These are phyloP conservation scores for Cardamine chenopodiifolia DNA, from an alignment of 345 rosid species.

Conservation along the genomic window DNA sequence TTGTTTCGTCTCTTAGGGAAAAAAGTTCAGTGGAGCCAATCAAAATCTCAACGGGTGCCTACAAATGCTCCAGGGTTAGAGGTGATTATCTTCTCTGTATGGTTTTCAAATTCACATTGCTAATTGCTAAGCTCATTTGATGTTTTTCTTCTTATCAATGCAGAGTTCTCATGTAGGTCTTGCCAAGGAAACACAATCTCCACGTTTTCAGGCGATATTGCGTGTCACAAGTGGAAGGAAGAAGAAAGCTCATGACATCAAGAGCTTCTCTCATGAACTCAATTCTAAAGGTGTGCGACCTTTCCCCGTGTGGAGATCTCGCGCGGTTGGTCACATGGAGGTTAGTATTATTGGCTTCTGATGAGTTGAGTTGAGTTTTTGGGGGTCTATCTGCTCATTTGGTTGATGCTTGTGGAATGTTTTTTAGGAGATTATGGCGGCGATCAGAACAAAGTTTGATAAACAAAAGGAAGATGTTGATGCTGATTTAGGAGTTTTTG, in stretches of 20 bases:
- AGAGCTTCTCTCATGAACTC: slow-evolving; percentile 97
- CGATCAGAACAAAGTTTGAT: slow-evolving; percentile 80
- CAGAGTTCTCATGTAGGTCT: slow-evolving; percentile 68
- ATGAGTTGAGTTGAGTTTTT: slow-evolving; percentile 5
- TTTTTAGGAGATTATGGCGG: slow-evolving; percentile 79
- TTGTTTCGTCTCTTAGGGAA: slow-evolving; percentile 48
- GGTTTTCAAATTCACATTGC: slow-evolving; percentile 7
- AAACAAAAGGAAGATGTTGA: slow-evolving; percentile 90
- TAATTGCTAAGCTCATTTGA: neutral
- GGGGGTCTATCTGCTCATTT: neutral
- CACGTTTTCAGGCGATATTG: slow-evolving; percentile 81
- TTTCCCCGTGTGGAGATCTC: slow-evolving; percentile 86
- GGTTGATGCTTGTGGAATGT: neutral
- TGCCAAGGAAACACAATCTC: slow-evolving; percentile 83
- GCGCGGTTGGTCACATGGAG: slow-evolving; percentile 92
- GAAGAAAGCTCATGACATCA: slow-evolving; percentile 77
- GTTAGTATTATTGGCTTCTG: slow-evolving; percentile 39
- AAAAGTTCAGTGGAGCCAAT: slow-evolving; percentile 61
- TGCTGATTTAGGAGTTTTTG: slow-evolving; percentile 85
- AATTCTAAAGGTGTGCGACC: slow-evolving; percentile 96
- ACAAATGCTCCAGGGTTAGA: slow-evolving; percentile 59
- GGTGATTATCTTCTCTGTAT: slow-evolving; percentile 48
- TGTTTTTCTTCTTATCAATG: slow-evolving; percentile 12
- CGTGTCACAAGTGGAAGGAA: slow-evolving; percentile 84
- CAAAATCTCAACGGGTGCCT: slow-evolving; percentile 61